Evolutionary conservation across 2,329 filamentous ascomycete genomes (phyloP).

Genomic region (Emergomyces pasteurianus): DNA sequence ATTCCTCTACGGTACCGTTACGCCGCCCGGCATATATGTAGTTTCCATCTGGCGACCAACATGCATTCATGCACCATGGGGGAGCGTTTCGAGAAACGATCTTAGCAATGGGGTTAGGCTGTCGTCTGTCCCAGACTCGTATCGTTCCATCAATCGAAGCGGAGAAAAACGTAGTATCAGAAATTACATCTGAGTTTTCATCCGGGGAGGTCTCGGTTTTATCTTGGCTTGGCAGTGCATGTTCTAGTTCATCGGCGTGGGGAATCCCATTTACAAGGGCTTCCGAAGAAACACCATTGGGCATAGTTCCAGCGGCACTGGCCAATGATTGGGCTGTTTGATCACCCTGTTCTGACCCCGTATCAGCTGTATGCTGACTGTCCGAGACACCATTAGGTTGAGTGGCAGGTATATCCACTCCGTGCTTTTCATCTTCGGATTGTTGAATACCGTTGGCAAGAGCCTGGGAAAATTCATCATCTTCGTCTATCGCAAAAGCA

Average conservation of each 20-base stretch:
- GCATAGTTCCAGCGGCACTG: slow-evolving; percentile 4
- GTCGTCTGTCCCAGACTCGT: slow-evolving; percentile 45
- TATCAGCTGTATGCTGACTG: slow-evolving; percentile 1
- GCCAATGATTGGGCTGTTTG: slow-evolving; percentile 1
- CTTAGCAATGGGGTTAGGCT: slow-evolving; percentile 62
- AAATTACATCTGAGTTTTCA: slow-evolving; percentile 39
- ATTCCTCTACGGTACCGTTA: slow-evolving; percentile 92
- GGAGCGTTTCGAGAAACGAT: slow-evolving; percentile 67
- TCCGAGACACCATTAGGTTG: slow-evolving; percentile 5
- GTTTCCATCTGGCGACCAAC: slow-evolving; percentile 93
- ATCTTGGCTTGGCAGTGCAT: slow-evolving; percentile 16
- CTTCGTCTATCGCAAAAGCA: slow-evolving; percentile 66
- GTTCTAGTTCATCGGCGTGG: slow-evolving; percentile 31
- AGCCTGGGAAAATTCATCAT: slow-evolving; percentile 66
- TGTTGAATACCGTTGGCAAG: slow-evolving; percentile 52
- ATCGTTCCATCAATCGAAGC: slow-evolving; percentile 45
- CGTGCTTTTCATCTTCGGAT: slow-evolving; percentile 35
- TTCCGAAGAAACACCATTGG: slow-evolving; percentile 17
- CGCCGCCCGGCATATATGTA: slow-evolving; percentile 84
- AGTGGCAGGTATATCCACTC: slow-evolving; percentile 16
- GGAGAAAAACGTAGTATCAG: slow-evolving; percentile 70
- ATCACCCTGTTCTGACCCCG: slow-evolving; percentile 11
- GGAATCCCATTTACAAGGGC: slow-evolving; percentile 30
- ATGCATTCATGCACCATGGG: slow-evolving; percentile 95
- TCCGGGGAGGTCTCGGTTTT: slow-evolving; percentile 15